These are phyloP conservation scores for Odontarrhena argentea DNA, from an alignment of 345 rosid species.

Conservation along the genomic window DNA sequence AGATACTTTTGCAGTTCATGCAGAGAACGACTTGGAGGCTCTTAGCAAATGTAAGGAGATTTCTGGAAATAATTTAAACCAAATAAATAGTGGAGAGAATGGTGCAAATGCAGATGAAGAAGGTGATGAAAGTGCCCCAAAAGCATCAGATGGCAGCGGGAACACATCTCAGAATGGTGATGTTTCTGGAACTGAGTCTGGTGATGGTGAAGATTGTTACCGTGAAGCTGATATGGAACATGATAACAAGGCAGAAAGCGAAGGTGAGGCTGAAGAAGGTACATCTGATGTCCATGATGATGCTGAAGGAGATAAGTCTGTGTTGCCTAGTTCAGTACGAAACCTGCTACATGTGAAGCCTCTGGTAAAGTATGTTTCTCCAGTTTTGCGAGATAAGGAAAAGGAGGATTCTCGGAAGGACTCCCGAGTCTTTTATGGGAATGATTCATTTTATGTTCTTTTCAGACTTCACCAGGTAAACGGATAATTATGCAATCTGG, in stretches of 20 bases:
- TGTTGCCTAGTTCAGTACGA: constrained; percentile 67
- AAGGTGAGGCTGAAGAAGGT: constrained; percentile 84
- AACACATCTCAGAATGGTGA: constrained; percentile 90
- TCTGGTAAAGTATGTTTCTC: constrained; percentile 73
- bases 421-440: constrained; percentile 82
- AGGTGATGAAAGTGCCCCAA: constrained; percentile 82
- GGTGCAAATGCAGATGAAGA: constrained; percentile 82
- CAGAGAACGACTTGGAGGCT: constrained; percentile 61
- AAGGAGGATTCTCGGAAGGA: constrained; percentile 52
- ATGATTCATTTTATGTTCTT: constrained; percentile 89
- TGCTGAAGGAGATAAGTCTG: constrained; percentile 68
- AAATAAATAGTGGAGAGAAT: constrained; percentile 57
- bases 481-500: neutral
- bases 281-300: constrained; percentile 71
- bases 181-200: constrained; percentile 87
- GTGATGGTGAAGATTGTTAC: constrained; percentile 79
- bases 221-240: constrained; percentile 72
- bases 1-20: constrained; percentile 78
- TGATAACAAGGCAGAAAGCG: constrained; percentile 83
- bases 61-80: constrained; percentile 56
- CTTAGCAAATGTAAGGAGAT: constrained; percentile 55
- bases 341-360: constrained; percentile 77
- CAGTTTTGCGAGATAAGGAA: constrained; percentile 49
- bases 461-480: constrained; percentile 95
- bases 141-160: constrained; percentile 86